Percentiles rank a stretch among this genome's conserved stretches.
Conservation (phyloP, 495 filamentous ascomycete genomes). For the Poronia punctata region DNA sequence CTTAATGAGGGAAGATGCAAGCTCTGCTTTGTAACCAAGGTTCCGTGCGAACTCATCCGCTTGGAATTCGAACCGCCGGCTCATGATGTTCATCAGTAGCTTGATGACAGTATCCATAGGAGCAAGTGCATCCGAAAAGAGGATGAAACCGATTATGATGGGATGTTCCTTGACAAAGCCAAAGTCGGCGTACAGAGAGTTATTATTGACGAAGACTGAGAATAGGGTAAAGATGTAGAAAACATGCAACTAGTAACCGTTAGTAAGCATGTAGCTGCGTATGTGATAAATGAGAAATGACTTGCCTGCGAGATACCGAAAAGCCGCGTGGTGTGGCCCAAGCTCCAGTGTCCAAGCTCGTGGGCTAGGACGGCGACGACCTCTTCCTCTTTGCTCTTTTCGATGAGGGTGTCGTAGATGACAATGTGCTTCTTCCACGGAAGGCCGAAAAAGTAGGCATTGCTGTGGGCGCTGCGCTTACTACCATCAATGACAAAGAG, state of each 20-base stretch:
- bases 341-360: conserved; percentile 93
- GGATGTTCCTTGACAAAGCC: conserved; percentile 80
- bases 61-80: conserved; percentile 89
- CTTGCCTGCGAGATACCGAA: conserved; percentile 82
- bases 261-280: conserved; percentile 12
- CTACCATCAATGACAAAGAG: conserved; percentile 95
- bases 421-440: conserved; percentile 99
- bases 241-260: conserved; percentile 54
- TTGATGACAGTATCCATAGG: conserved; percentile 90
- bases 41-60: conserved; percentile 82
- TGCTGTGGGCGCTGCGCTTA: conserved; percentile 94
- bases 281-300: not conserved
- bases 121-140: conserved; percentile 89
- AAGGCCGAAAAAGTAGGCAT: conserved; percentile 96
- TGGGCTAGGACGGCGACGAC: conserved; percentile 93
- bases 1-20: conserved; percentile 85
- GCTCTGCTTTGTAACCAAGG: conserved; percentile 78
- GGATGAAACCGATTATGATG: conserved; percentile 91
- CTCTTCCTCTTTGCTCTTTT: conserved; percentile 85
- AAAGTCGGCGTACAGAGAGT: conserved; percentile 81
- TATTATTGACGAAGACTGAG: conserved; percentile 94
- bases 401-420: conserved; percentile 94
- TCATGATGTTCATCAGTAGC: conserved; percentile 92
- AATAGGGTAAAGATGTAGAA: conserved; percentile 96
- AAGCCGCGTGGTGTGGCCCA: conserved; percentile 88